phyloP scores from a whole-genome alignment of 192 early-diverging fungal genomes.

The Backusella mclennaniae region DNA sequence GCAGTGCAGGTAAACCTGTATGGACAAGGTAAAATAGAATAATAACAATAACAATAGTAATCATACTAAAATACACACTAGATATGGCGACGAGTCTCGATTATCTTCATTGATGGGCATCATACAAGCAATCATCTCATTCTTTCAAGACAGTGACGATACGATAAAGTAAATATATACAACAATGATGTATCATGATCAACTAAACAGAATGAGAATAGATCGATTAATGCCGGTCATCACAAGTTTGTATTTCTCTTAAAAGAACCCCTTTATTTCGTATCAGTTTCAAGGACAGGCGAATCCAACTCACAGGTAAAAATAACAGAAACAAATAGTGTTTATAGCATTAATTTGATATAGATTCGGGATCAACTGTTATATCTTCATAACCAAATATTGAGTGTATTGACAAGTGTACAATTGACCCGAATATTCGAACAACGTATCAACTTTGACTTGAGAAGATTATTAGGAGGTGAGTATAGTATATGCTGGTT shows the following conservation, averaged over 20 bases:
- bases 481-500: background rate
- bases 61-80: background rate
- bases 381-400: slow-evolving; percentile 79
- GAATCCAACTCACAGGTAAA: slow-evolving; percentile 72
- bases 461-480: slow-evolving; percentile 78
- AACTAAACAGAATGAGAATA: slow-evolving; percentile 10
- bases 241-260: slow-evolving; percentile 84
- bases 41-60: background rate
- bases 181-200: background rate
- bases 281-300: slow-evolving; percentile 76
- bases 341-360: background rate
- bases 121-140: slow-evolving; percentile 85
- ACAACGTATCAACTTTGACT: slow-evolving; percentile 83
- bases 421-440: slow-evolving; percentile 89
- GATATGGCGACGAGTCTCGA: slow-evolving; percentile 88
- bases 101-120: slow-evolving; percentile 87
- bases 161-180: slow-evolving; percentile 48
- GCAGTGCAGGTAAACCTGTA: slow-evolving; percentile 93
- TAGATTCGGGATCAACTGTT: slow-evolving; percentile 79
- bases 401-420: slow-evolving; percentile 75
- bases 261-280: slow-evolving; percentile 79
- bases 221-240: slow-evolving; percentile 64
- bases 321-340: background rate
- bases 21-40: slow-evolving; percentile 64
- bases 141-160: slow-evolving; percentile 84